Base-by-base conservation (phyloP, 2,329 filamentous ascomycete species). In the Fusarium sp. region DNA sequence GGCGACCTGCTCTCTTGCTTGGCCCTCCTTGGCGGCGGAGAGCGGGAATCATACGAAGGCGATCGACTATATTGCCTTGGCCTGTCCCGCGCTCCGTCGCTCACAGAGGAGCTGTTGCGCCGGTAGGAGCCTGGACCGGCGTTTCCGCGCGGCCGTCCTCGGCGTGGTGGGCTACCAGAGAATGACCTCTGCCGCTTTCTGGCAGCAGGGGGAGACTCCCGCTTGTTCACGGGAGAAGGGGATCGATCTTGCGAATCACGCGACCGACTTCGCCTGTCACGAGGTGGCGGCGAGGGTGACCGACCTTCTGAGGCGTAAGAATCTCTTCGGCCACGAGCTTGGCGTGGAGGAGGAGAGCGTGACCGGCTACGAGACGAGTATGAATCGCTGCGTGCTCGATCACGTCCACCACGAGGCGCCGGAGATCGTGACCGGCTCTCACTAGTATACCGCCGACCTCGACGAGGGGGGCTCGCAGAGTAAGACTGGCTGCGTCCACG, bases 41-140 rank as follows among this genome's bases (percentile, higher is more conserved):
- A 81, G 40, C 74, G 72, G 18, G 80, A 82, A 58, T 78, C 74
- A n/a, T 80, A 79, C 20, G 82, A 82, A 20, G 80, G 78, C 4
- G 82, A 82, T 18, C 80, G 80, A 25, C 75, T 79, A 36, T 78
- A 70, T 27, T 72, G 74, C 56, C 63, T 74, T 27, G 65, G 52
- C 47, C 74, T 76, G 65, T 76, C 78, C 20, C 78, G 74, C 4
- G 78, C 79, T 16, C 69, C 78, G 33, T 75, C 77, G 66, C 81
- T 81, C 25, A 79, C 73, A 1, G 82, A 83, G 2, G 82, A 83
- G 74, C 80, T 83, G 68, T 81, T 82, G 36, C 81, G 78, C 27
- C 78, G 69, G 35, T 75, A 45, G 8, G 75, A 36, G 45, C 63
- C 66, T 13, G 75, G 67, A 31, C 71, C 66, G 27, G 69, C 63